Evolutionary conservation across 225 moss, liverwort and hornwort genomes (phyloP), one percentile per base, ranked within the genome.

Genomic region (Thuidium tamariscinum): DNA sequence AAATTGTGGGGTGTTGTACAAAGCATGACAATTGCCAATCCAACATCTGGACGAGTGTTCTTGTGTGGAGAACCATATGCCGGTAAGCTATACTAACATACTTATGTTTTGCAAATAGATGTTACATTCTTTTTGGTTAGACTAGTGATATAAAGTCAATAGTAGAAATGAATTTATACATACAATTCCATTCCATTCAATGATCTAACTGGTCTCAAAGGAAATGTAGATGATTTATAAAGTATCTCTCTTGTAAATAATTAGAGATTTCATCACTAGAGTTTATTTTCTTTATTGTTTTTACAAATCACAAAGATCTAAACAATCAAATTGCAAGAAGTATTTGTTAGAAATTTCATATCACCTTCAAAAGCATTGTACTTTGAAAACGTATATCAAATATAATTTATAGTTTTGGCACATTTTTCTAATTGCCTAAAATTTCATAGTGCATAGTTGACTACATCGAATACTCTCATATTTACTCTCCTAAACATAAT

Each of bases 341-440:
- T 30, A 18, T 30, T 17, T 29, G 25, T 4, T 39, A 2, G 0
- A 68, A 4, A 36, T 23, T 68, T 13, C 13, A 23, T 39, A 23
- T 68, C 4, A 23, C 23, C 13, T 39, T 68, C 2, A 22, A 13
- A 23, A 68, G 22, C 13, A 39, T 23, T 68, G 1, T 13, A 22
- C 7, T 13, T 9, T 39, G 2, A 37, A 0, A 22, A 6, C 18
- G 12, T 7, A 66, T 2, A 21, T 21, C 3, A 9, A 11, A 37
- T 6, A 21, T 3, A 7, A 1, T 13, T 7, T 4, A 5, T 68
- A 2, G 4, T 1, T 21, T 39, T 23, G 12, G 67, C 7, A 68
- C 0, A 0, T 39, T 39, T 44, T 12, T 13, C 2, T 0, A 0
- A 68, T 37, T 12, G 6, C 11, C 6, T 4, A 39, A 23, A 7